These are phyloP conservation scores for Pisolithus tinctorius DNA, from an alignment of 768 basidiomycete genomes.

Conservation along the genomic window DNA sequence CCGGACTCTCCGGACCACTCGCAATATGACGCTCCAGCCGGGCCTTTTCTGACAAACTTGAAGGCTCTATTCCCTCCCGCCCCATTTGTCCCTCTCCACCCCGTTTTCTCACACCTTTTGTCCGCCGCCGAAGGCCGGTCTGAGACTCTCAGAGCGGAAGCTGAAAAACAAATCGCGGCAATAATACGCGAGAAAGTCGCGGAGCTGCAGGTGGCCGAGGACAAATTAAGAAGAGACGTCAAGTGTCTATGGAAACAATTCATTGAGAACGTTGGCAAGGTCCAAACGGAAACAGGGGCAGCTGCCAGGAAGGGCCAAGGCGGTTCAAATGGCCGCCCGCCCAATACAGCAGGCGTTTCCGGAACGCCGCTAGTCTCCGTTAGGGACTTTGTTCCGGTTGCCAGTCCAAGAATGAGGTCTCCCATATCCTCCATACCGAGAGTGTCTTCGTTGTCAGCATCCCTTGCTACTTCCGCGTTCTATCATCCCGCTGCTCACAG, in stretches of 20 bases:
- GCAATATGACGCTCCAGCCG: slow-evolving; percentile 16
- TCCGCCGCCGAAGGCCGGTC: slow-evolving; percentile 51
- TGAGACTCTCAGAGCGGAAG: slow-evolving; percentile 43
- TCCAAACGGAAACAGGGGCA: slow-evolving; percentile 33
- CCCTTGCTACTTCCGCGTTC: slow-evolving; percentile 53
- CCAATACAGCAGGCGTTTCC: slow-evolving; percentile 16
- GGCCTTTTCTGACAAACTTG: slow-evolving; percentile 43
- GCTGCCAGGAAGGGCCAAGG: slow-evolving; percentile 15
- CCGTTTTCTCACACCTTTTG: slow-evolving; percentile 60
- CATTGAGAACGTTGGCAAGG: slow-evolving; percentile 38
- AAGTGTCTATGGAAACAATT: slow-evolving; percentile 59
- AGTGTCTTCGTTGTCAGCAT: slow-evolving; percentile 64
- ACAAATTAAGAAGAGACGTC: slow-evolving; percentile 47
- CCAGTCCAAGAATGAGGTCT: slow-evolving; percentile 31
- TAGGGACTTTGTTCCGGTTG: slow-evolving; percentile 51
- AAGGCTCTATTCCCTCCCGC: slow-evolving; percentile 65
- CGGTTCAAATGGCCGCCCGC: slow-evolving; percentile 13
- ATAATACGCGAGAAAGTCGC: slow-evolving; percentile 47
- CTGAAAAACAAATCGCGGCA: slow-evolving; percentile 51
- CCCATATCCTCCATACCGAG: slow-evolving; percentile 34
- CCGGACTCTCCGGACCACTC: slow-evolving; percentile 17
- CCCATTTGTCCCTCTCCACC: slow-evolving; percentile 72
- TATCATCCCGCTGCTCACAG: slow-evolving; percentile 40
- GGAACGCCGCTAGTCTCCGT: slow-evolving; percentile 35
- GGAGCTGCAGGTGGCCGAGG: slow-evolving; percentile 52